Base-by-base conservation (phyloP, 768 basidiomycete species). In the Erythrobasidium yunnanense region DNA sequence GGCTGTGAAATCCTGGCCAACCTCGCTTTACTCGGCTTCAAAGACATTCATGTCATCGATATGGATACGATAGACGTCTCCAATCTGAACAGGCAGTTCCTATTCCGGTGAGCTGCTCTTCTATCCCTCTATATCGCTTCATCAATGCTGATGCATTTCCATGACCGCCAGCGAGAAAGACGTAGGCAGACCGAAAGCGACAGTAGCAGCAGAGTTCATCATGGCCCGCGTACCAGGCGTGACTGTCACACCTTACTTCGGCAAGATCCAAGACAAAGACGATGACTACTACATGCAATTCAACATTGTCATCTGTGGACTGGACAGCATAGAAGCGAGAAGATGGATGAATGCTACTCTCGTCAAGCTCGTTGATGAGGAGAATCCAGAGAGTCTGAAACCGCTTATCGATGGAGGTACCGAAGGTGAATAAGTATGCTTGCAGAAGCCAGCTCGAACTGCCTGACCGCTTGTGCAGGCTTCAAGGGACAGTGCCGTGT, bases 21-120 rank as follows among this genome's bases (percentile, higher is more conserved):
- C 77, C 83, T 99, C 54, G 93, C 95, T 23, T 78, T 97, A 71
- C 87, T 89, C 49, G 95, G 95, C 25, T 99, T 97, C 84, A 88
- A 87, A 77, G 88, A 97, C 73, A 95, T 97, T 70, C 90, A 96
- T 80, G 92, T 99, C 68, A 97, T 99, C 75, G 95, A 99, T 80
- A 97, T 99, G 92, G 93, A 99, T 80, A 96, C 93, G 17, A 99
- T 97, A 75, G 93, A 99, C 78, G 88, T 99, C 74, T 96, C 91
- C 74, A 99, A 99, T 77, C 81, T 99, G 70, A 99, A 99, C 77
- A 83, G 95, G 54, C 95, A 99, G 77, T 99, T 99, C 76, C 80
- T 99, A 23, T 99, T 99, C 80, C 83, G 95, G 93, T 90, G 70
- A 55, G 78, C 74, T 23, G 8, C 0, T 34, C 45, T 42, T 1